These are phyloP conservation scores for Gleditsia sinensis DNA, from an alignment of 306 rosid species.

Conservation along the genomic window DNA sequence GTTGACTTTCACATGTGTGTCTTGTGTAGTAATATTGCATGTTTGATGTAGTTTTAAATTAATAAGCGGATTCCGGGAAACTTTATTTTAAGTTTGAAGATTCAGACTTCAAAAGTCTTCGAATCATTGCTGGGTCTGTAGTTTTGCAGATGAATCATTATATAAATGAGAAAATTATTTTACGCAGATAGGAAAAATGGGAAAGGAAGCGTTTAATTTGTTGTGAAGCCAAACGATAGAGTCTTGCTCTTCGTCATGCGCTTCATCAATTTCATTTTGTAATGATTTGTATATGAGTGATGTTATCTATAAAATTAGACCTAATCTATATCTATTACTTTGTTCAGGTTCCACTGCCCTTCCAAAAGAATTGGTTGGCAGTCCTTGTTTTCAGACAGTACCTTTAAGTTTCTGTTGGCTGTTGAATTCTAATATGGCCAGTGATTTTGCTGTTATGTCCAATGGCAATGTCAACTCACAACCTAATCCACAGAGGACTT, in stretches of 20 bases:
- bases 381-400: constrained; percentile 35
- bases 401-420: constrained; percentile 30
- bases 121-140: not conserved
- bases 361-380: constrained; percentile 38
- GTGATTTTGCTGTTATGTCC: constrained; percentile 51
- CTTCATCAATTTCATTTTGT: constrained; percentile 26
- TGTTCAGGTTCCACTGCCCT: constrained; percentile 46
- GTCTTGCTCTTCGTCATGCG: not conserved
- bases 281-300: constrained; percentile 3
- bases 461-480: constrained; percentile 58
- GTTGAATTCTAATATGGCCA: constrained; percentile 60
- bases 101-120: not conserved
- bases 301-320: not conserved
- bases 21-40: not conserved
- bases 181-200: constrained; percentile 1
- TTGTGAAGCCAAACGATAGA: not conserved
- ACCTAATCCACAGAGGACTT: constrained; percentile 70
- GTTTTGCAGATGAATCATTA: not conserved
- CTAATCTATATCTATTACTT: not conserved
- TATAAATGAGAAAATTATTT: not conserved
- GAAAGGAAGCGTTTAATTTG: not conserved
- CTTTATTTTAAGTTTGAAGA: constrained; percentile 4
- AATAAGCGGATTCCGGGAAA: not conserved
- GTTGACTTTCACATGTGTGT: not conserved
- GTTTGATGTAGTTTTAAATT: not conserved